Evolutionary conservation across 192 early-diverging fungal species (phyloP).

Genomic region (Coemansia sp.): DNA sequence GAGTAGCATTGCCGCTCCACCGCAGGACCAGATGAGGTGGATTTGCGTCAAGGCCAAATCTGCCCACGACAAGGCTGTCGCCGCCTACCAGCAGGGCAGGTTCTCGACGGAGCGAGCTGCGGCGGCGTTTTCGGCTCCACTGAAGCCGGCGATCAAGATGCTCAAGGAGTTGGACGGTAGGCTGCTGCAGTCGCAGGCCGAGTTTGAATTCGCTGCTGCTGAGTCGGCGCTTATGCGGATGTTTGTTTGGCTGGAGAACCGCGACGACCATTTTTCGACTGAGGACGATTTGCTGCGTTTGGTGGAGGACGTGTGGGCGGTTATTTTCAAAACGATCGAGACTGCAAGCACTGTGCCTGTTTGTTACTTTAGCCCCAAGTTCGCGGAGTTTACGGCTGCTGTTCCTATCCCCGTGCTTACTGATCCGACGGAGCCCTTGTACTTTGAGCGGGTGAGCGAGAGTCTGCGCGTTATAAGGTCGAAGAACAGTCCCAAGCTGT

Average conservation of each 20-base stretch:
- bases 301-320: constrained; percentile 26
- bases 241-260: constrained; percentile 21
- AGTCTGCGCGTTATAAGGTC: constrained; percentile 33
- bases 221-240: constrained; percentile 14
- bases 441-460: constrained; percentile 21
- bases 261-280: not conserved
- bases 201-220: constrained; percentile 16
- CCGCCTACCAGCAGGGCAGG: constrained; percentile 5
- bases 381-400: constrained; percentile 17
- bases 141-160: constrained; percentile 14
- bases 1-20: constrained; percentile 16
- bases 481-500: constrained; percentile 92
- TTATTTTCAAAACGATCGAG: constrained; percentile 22
- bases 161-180: constrained; percentile 15
- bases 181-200: constrained; percentile 10
- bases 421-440: constrained; percentile 27
- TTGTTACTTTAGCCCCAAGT: constrained; percentile 11
- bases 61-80: constrained; percentile 14
- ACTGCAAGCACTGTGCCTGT: constrained; percentile 14
- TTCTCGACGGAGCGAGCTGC: not conserved
- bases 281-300: not conserved
- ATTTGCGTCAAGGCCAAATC: constrained; percentile 29
- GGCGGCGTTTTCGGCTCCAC: constrained; percentile 3
- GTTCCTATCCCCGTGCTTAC: constrained; percentile 43
- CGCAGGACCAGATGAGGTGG: constrained; percentile 36